Evolutionary conservation across 1,139 yeast species (phyloP).

Genomic region (Hemisphaericaspora subhashii): DNA sequence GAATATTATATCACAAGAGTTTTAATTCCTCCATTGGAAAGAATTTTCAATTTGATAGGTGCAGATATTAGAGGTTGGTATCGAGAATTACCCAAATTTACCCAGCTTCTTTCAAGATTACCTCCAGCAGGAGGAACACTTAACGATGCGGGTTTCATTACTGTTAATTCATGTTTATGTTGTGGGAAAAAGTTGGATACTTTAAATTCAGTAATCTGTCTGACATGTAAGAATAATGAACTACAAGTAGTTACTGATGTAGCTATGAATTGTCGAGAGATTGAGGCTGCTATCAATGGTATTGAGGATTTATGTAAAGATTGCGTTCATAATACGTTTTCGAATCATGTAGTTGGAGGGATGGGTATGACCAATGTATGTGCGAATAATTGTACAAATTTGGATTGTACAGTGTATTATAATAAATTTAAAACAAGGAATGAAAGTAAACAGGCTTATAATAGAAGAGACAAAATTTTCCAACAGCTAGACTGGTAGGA

Average conservation of each 20-base stretch:
- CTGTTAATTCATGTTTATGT: conserved; percentile 13
- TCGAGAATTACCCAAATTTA: conserved; percentile 55
- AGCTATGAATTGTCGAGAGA: conserved; percentile 18
- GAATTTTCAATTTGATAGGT: conserved; percentile 81
- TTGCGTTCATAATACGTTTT: conserved; percentile 26
- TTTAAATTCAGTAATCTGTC: conserved; percentile 19
- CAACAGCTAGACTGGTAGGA: conserved; percentile 14
- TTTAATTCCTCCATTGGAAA: conserved; percentile 83
- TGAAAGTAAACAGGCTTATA: conserved; percentile 9
- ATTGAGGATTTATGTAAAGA: conserved; percentile 23
- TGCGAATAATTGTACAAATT: conserved; percentile 28
- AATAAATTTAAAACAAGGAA: conserved; percentile 14
- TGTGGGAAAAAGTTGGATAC: conserved; percentile 23
- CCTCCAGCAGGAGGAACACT: not conserved
- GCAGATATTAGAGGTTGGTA: conserved; percentile 81
- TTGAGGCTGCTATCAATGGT: conserved; percentile 12
- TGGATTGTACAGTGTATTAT: conserved; percentile 27
- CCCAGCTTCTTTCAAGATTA: conserved; percentile 1
- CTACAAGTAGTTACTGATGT: conserved; percentile 21
- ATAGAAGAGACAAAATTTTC: conserved; percentile 11
- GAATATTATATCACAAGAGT: conserved; percentile 84
- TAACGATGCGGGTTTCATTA: conserved; percentile 4
- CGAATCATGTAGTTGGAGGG: conserved; percentile 13
- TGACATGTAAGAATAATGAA: conserved; percentile 21
- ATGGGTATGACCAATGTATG: conserved; percentile 14